Percentiles rank a stretch among this genome's conserved stretches.
Evolutionary conservation across 1,284 basidiomycete genomes (phyloP).

Genomic region (Irpex sp.): DNA sequence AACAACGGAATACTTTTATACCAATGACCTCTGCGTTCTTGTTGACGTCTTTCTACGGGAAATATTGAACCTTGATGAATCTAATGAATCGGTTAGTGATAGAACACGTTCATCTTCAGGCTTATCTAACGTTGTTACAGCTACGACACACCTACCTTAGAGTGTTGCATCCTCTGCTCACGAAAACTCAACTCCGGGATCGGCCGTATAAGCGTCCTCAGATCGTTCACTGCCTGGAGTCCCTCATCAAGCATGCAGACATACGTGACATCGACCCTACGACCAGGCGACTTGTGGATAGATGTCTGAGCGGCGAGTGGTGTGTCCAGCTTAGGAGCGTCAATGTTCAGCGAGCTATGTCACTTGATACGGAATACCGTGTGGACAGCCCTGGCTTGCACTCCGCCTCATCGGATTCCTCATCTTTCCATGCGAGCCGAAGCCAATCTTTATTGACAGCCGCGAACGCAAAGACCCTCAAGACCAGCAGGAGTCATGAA

Average conservation of each 20-base stretch:
- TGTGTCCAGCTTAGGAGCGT: conserved; percentile 62
- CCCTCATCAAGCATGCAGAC: conserved; percentile 67
- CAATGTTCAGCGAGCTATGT: conserved; percentile 24
- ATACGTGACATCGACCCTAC: conserved; percentile 84
- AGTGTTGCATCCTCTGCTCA: conserved; percentile 92
- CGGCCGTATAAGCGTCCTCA: conserved; percentile 91
- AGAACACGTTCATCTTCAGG: conserved; percentile 14
- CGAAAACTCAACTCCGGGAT: conserved; percentile 86
- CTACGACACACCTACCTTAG: conserved; percentile 96
- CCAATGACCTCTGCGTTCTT: conserved; percentile 93
- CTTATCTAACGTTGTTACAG: conserved; percentile 35
- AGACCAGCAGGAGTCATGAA: conserved; percentile 63
- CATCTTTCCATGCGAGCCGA: conserved; percentile 13
- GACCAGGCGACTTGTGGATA: conserved; percentile 87
- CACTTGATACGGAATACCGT: conserved; percentile 14
- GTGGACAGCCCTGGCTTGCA: conserved; percentile 42
- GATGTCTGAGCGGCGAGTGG: conserved; percentile 88
- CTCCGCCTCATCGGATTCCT: conserved; percentile 31
- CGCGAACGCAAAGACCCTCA: conserved; percentile 40
- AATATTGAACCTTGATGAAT: conserved; percentile 87
- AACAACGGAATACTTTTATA: conserved; percentile 96
- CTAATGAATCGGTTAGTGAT: conserved; percentile 79
- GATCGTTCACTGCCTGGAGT: conserved; percentile 82
- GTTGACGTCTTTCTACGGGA: conserved; percentile 97
- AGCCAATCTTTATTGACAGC: conserved; percentile 12